These are phyloP conservation scores for Clathrus columnatus DNA, from an alignment of 768 basidiomycete species.

Conservation along the genomic window DNA sequence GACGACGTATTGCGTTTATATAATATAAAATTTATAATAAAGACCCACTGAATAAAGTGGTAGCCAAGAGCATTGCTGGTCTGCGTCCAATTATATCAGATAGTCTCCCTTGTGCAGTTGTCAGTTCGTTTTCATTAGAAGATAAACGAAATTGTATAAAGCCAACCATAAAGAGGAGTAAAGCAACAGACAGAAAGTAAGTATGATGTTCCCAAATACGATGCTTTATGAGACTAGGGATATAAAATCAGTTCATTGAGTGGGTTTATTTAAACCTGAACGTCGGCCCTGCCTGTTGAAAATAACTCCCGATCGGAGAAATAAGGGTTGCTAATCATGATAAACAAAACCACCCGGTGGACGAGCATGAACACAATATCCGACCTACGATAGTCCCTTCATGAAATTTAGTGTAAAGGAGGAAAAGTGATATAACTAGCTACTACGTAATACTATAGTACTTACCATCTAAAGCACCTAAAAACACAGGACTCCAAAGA, in stretches of 20 bases:
- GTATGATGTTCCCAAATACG: slow-evolving; percentile 86
- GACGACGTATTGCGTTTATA: too few relatives aligned
- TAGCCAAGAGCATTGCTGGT: slow-evolving; percentile 77
- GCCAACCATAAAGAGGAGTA: slow-evolving; percentile 73
- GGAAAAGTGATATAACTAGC: too few relatives aligned
- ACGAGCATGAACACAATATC: not conserved
- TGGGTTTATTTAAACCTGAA: not conserved
- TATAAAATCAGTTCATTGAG: not conserved
- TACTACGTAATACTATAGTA: slow-evolving; percentile 8
- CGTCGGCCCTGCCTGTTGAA: slow-evolving; percentile 57
- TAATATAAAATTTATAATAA: too few relatives aligned
- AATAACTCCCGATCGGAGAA: slow-evolving; percentile 79
- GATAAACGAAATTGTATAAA: not conserved
- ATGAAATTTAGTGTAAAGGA: too few relatives aligned
- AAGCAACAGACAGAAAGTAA: slow-evolving; percentile 85
- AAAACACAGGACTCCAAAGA: slow-evolving; percentile 75
- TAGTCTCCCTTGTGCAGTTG: slow-evolving; percentile 51
- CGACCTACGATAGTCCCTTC: slow-evolving; percentile 70
- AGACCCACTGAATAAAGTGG: slow-evolving; percentile 68
- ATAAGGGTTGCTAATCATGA: slow-evolving; percentile 51
- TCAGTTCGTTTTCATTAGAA: slow-evolving; percentile 15
- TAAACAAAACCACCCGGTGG: not conserved
- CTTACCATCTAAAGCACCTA: slow-evolving; percentile 79
- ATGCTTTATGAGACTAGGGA: slow-evolving; percentile 40
- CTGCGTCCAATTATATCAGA: slow-evolving; percentile 81